Evolutionary conservation across 345 rosid species (phyloP).

Genomic region (Ailanthus altissimus): DNA sequence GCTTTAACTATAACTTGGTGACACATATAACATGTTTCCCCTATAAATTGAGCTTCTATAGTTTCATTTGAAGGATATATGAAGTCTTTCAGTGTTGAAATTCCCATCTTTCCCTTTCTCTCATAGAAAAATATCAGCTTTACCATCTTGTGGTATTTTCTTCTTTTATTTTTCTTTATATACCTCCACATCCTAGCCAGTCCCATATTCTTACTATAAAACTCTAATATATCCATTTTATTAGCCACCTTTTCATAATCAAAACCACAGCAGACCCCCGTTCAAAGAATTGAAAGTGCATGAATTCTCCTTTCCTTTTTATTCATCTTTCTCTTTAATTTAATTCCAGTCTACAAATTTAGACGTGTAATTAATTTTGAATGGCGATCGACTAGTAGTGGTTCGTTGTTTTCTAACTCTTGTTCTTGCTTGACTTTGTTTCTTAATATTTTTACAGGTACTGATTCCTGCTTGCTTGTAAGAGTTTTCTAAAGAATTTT

Average conservation of each 20-base stretch:
- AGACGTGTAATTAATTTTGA: too few species aligned
- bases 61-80: constrained; percentile 5
- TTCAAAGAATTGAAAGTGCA: not conserved
- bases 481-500: not conserved
- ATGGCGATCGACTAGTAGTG: too few species aligned
- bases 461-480: not conserved
- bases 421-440: not conserved
- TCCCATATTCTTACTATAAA: not conserved
- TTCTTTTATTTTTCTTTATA: not conserved
- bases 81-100: not conserved
- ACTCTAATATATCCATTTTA: not conserved
- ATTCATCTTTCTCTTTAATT: not conserved
- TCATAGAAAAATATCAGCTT: not conserved
- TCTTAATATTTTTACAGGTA: not conserved
- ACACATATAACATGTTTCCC: not conserved
- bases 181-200: not conserved
- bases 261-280: not conserved
- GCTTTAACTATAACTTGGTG: not conserved
- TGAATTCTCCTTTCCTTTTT: not conserved
- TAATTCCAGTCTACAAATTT: not conserved
- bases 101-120: not conserved
- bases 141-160: not conserved
- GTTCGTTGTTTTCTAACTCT: not conserved
- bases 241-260: constrained; percentile 4
- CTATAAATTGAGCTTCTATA: constrained; percentile 24